These are phyloP conservation scores for Suillus weaverae DNA, from an alignment of 768 basidiomycete species.

Conservation along the genomic window DNA sequence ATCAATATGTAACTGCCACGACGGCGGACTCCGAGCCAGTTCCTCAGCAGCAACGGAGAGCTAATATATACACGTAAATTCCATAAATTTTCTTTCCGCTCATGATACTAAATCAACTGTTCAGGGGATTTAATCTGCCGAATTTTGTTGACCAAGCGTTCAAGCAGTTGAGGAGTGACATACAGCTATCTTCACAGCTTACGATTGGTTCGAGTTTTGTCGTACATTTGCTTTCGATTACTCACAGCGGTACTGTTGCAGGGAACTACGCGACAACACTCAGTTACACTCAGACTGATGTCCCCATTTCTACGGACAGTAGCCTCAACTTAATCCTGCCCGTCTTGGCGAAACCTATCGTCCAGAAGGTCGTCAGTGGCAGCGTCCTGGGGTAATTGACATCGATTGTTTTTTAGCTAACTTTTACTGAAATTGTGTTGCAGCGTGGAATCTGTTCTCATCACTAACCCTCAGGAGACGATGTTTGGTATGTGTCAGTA, in stretches of 20 bases:
- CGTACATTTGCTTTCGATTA: background rate
- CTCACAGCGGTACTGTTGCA: conserved; percentile 23
- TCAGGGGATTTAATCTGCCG: conserved; percentile 62
- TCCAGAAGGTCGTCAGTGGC: conserved; percentile 65
- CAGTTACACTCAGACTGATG: conserved; percentile 54
- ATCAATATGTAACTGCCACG: conserved; percentile 46
- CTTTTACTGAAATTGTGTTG: background rate
- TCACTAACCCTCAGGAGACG: conserved; percentile 53
- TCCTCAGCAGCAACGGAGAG: conserved; percentile 33
- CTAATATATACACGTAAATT: conserved; percentile 55
- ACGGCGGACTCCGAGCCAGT: conserved; percentile 33
- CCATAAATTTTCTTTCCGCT: background rate
- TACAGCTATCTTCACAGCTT: conserved; percentile 53
- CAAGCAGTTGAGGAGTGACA: conserved; percentile 60
- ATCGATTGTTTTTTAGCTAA: conserved; percentile 1
- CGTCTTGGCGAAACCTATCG: conserved; percentile 70
- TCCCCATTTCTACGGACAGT: conserved; percentile 61
- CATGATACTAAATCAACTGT: conserved; percentile 1
- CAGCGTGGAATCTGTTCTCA: conserved; percentile 62
- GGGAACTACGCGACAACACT: conserved; percentile 66
- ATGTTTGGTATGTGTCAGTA: conserved; percentile 49
- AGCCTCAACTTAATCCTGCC: conserved; percentile 66
- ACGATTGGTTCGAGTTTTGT: conserved; percentile 46
- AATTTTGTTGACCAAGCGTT: conserved; percentile 67
- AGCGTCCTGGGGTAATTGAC: conserved; percentile 49